Conservation (phyloP, 148 eudicot species). For the Dysphania ambrosioides region DNA sequence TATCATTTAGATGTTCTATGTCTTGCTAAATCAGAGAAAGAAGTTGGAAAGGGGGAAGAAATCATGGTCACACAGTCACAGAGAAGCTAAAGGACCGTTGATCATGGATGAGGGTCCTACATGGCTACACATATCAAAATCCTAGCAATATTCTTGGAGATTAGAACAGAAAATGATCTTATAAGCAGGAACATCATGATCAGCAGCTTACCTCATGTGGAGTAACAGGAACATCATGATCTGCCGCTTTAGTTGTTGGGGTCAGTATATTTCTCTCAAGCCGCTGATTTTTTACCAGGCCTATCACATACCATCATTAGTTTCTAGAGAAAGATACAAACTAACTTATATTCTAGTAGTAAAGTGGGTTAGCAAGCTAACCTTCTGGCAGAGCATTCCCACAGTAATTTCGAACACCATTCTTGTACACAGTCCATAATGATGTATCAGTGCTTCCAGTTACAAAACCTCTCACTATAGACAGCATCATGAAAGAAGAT, state of each 20-base stretch:
- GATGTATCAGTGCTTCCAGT: constrained; percentile 99
- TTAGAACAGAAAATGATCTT: background rate
- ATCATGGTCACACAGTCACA: background rate
- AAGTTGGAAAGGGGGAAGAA: background rate
- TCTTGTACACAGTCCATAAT: constrained; percentile 91
- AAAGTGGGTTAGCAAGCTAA: constrained; percentile 27
- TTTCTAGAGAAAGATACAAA: background rate
- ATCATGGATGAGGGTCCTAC: background rate
- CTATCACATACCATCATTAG: constrained; percentile 33
- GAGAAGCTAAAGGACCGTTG: background rate
- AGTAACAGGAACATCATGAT: constrained; percentile 94
- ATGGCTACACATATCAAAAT: background rate
- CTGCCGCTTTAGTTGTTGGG: constrained; percentile 94
- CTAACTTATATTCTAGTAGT: background rate
- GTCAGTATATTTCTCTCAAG: constrained; percentile 78
- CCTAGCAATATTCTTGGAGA: background rate
- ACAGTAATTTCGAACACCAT: constrained; percentile 81
- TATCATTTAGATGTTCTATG: background rate
- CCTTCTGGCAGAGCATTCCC: constrained; percentile 92
- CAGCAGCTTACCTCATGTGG: constrained; percentile 90
- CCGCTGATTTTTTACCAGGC: constrained; percentile 82
- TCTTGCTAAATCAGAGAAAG: background rate
- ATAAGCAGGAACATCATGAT: constrained; percentile 63
- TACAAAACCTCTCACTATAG: constrained; percentile 85
- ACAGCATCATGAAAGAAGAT: constrained; percentile 10